phyloP scores from a whole-genome alignment of 257 asterid species.

The Plantago ovata region DNA sequence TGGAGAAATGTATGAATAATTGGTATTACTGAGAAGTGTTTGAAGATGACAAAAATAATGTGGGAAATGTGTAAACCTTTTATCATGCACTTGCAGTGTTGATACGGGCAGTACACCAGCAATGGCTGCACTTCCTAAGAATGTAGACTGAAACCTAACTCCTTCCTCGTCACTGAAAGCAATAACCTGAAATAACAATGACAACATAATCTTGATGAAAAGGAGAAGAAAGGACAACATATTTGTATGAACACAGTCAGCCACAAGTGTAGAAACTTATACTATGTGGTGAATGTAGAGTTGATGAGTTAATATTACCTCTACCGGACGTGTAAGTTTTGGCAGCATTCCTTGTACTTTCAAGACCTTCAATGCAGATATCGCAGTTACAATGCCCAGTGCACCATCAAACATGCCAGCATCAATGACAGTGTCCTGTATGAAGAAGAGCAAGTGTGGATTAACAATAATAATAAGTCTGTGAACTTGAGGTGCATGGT shows the following conservation, averaged over 20 bases:
- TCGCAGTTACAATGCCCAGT: constrained; percentile 68
- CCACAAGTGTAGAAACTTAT: no score
- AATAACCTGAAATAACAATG: constrained; percentile 51
- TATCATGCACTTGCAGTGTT: constrained; percentile 65
- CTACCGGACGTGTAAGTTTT: constrained; percentile 72
- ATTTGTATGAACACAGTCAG: no score
- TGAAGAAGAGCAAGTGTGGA: constrained; percentile 18
- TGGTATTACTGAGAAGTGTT: constrained; percentile 18
- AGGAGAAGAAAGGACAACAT: no score
- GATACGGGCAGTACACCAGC: constrained; percentile 86
- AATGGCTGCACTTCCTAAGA: constrained; percentile 98
- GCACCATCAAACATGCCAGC: constrained; percentile 95
- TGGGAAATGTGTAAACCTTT: constrained; percentile 52
- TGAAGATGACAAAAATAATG: constrained; percentile 4
- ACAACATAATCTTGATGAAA: no score
- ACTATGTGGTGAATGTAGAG: no score
- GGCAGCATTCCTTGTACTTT: constrained; percentile 53
- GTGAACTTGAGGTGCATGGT: no score
- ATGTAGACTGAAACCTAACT: constrained; percentile 93
- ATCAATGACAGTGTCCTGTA: constrained; percentile 93
- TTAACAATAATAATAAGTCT: no score
- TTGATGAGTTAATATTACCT: constrained; percentile 69
- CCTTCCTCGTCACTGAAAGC: constrained; percentile 99
- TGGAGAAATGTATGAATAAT: constrained; percentile 41
- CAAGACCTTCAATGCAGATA: constrained; percentile 84